A percentile compares a stretch with the other conserved stretches of the same genome.
Evolutionary conservation across 106 monocot species (phyloP).

Genomic region (Vanilla planifolia): DNA sequence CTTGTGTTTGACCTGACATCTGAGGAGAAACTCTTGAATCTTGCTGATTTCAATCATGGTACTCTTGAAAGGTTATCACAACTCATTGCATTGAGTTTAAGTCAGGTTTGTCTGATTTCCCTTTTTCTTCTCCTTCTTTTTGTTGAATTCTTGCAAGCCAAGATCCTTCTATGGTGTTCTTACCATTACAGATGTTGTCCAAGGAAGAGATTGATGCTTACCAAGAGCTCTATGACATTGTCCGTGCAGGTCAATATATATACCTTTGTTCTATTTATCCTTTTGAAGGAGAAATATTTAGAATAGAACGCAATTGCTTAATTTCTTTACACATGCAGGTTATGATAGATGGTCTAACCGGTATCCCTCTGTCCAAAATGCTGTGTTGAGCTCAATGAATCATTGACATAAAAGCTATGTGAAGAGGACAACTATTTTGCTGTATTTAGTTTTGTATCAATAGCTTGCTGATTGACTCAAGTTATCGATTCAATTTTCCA

Average conservation of each 20-base stretch:
- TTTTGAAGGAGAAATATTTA: neutral
- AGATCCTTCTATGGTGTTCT: neutral
- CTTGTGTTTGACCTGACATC: constrained; percentile 72
- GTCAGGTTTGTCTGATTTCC: constrained; percentile 37
- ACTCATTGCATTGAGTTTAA: constrained; percentile 54
- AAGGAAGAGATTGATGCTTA: constrained; percentile 19
- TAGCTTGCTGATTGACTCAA: no score
- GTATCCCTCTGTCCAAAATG: constrained; percentile 34
- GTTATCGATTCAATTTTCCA: no score
- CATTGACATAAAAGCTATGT: no score
- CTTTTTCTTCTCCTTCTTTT: neutral
- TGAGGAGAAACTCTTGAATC: constrained; percentile 54
- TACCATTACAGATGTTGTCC: constrained; percentile 22
- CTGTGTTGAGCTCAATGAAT: constrained; percentile 19
- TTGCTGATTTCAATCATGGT: constrained; percentile 20
- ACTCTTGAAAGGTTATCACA: constrained; percentile 41
- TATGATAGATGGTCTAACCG: constrained; percentile 39
- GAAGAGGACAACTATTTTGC: no score
- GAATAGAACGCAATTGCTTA: neutral
- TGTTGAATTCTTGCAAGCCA: neutral
- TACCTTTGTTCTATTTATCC: neutral
- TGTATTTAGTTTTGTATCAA: no score
- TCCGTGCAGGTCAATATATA: constrained; percentile 48
- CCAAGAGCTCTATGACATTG: constrained; percentile 41
- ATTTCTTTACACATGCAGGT: constrained; percentile 11